Evolutionary conservation across 495 filamentous ascomycete species (phyloP).

Genomic region (Neurospora discreta): DNA sequence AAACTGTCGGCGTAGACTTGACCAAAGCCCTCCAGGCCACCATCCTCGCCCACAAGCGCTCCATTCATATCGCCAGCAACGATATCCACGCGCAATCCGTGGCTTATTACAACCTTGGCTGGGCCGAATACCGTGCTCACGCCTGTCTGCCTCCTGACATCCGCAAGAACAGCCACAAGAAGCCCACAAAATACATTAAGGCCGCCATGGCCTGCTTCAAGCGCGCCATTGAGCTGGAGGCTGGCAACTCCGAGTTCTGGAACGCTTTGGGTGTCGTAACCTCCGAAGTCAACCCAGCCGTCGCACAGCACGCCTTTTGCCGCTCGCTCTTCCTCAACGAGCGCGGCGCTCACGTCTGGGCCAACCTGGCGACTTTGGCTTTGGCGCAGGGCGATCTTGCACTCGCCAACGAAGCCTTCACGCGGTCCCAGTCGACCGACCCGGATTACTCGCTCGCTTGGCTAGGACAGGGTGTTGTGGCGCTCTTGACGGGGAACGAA

Average conservation of each 20-base stretch:
- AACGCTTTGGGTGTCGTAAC: conserved; percentile 90
- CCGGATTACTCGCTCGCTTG: conserved; percentile 88
- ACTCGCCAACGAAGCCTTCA: conserved; percentile 81
- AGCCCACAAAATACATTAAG: conserved; percentile 56
- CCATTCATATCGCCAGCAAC: conserved; percentile 57
- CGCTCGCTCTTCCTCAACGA: conserved; percentile 90
- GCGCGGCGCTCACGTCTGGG: conserved; percentile 69
- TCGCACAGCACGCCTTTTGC: conserved; percentile 92
- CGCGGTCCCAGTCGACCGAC: conserved; percentile 82
- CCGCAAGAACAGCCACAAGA: conserved; percentile 36
- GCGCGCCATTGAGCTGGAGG: conserved; percentile 87
- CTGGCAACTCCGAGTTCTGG: conserved; percentile 96
- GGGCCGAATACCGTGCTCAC: conserved; percentile 79
- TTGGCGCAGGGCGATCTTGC: conserved; percentile 70
- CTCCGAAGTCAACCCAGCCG: conserved; percentile 67
- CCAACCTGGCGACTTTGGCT: conserved; percentile 80
- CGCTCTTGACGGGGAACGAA: conserved; percentile 56
- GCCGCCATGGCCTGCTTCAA: conserved; percentile 90
- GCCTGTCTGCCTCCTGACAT: conserved; percentile 40
- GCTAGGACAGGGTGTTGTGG: conserved; percentile 85
- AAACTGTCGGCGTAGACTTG: conserved; percentile 38
- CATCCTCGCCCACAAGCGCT: conserved; percentile 79
- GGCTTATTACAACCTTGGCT: conserved; percentile 93
- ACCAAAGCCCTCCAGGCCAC: conserved; percentile 48
- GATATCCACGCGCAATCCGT: conserved; percentile 90